A percentile compares a stretch with the other conserved stretches of the same genome.
Evolutionary conservation across 768 basidiomycete species (phyloP).

Genomic region (Strobilomyces dryophilus): DNA sequence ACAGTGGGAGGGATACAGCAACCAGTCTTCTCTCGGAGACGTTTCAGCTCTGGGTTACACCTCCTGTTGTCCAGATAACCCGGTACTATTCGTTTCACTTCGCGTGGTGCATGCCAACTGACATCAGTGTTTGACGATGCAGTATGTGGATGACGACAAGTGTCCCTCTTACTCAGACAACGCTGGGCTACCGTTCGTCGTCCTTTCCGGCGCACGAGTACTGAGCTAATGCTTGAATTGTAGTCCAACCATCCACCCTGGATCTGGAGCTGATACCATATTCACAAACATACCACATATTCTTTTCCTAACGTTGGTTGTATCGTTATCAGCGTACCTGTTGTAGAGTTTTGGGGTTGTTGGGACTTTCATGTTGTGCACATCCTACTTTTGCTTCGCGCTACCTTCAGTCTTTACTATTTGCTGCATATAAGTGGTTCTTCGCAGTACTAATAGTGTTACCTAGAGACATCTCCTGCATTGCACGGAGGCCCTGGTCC

Average conservation of each 20-base stretch:
- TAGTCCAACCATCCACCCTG: conserved; percentile 32
- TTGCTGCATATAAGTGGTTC: not conserved
- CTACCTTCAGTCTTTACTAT: not conserved
- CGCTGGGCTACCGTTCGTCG: conserved; percentile 56
- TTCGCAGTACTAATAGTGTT: not conserved
- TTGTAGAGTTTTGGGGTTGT: conserved; percentile 11
- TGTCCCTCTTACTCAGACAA: conserved; percentile 72
- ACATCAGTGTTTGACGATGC: not conserved
- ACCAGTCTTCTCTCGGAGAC: conserved; percentile 63
- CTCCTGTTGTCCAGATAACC: conserved; percentile 72
- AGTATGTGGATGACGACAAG: conserved; percentile 45
- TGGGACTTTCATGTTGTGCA: not conserved
- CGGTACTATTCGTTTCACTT: conserved; percentile 37
- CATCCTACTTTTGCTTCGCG: conserved; percentile 1
- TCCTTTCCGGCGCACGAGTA: not conserved
- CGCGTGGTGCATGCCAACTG: conserved; percentile 3
- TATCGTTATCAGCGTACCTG: conserved; percentile 14
- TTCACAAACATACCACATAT: conserved; percentile 11
- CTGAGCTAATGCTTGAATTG: conserved; percentile 5
- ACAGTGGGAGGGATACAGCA: conserved; percentile 60
- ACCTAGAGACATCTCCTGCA: not conserved
- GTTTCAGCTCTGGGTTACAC: conserved; percentile 51
- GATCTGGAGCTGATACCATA: conserved; percentile 13
- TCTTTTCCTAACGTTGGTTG: conserved; percentile 17
- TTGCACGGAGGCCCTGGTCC: not conserved